These are phyloP conservation scores for Nidularia sp. DNA, from an alignment of 768 basidiomycete species.

Conservation along the genomic window DNA sequence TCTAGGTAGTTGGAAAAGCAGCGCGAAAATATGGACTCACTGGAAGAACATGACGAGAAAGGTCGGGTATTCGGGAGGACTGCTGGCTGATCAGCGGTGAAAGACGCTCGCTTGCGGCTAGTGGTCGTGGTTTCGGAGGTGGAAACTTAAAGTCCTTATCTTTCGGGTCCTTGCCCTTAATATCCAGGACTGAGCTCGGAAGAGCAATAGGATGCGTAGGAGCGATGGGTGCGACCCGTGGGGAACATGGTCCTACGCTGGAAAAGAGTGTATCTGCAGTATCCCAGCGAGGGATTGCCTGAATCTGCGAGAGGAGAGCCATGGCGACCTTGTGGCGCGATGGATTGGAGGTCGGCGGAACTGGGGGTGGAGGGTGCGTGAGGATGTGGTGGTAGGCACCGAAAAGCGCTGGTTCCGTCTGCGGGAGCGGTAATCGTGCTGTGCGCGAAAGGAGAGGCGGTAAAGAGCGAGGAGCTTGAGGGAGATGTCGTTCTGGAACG, in stretches of 20 bases:
- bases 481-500: constrained; percentile 72
- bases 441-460: constrained; percentile 12
- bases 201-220: constrained; percentile 63
- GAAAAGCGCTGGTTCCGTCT: constrained; percentile 60
- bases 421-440: constrained; percentile 41
- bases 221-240: constrained; percentile 57
- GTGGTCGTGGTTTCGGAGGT: constrained; percentile 36
- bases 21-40: constrained; percentile 35
- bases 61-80: constrained; percentile 58
- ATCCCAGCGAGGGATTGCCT: constrained; percentile 63
- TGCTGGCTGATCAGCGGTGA: constrained; percentile 65
- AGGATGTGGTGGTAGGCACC: constrained; percentile 75
- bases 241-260: constrained; percentile 52
- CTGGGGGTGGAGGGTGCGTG: constrained; percentile 57
- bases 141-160: constrained; percentile 56
- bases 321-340: constrained; percentile 74
- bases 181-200: constrained; percentile 16
- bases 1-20: background rate
- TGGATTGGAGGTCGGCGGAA: constrained; percentile 47
- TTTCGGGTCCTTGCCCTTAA: constrained; percentile 28
- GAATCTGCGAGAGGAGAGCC: constrained; percentile 56
- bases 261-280: constrained; percentile 63
- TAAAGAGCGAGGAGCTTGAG: constrained; percentile 21
- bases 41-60: constrained; percentile 64
- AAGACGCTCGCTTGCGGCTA: constrained; percentile 44